phyloP scores from a whole-genome alignment of 345 rosid species.

The Kernera saxatilis region DNA sequence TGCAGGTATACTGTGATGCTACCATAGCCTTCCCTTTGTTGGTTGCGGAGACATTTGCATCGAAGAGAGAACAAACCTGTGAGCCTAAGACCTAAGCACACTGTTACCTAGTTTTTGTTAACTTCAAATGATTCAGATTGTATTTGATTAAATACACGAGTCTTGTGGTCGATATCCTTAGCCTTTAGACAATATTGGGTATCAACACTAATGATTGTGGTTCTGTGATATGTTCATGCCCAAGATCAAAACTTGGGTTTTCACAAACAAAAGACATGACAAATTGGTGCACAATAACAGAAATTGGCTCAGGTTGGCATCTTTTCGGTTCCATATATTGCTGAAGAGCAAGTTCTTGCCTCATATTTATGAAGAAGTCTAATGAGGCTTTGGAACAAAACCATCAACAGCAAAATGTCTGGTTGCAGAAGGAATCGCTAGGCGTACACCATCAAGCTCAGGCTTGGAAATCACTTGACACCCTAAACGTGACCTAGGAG shows the following conservation, averaged over 20 bases:
- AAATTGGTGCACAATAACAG: neutral
- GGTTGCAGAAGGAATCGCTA: neutral
- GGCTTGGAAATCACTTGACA: neutral
- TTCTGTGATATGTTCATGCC: neutral
- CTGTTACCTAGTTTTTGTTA: neutral
- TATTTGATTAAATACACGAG: neutral
- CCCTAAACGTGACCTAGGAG: no score
- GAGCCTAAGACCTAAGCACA: constrained; percentile 10
- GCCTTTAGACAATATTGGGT: neutral
- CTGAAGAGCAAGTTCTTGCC: neutral
- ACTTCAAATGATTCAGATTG: neutral
- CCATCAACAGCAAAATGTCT: neutral
- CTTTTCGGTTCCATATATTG: neutral
- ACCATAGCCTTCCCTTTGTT: constrained; percentile 90
- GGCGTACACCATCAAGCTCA: neutral
- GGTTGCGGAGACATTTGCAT: constrained; percentile 91
- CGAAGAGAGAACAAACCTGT: constrained; percentile 29
- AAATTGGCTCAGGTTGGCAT: neutral
- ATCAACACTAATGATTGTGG: neutral
- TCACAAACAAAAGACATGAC: neutral
- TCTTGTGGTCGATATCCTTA: neutral
- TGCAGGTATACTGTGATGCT: constrained; percentile 91
- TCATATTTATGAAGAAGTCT: neutral
- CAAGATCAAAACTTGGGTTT: neutral
- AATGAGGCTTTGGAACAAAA: neutral